phyloP scores from a whole-genome alignment of 1,284 basidiomycete species.

The Austropuccinia psidii region DNA sequence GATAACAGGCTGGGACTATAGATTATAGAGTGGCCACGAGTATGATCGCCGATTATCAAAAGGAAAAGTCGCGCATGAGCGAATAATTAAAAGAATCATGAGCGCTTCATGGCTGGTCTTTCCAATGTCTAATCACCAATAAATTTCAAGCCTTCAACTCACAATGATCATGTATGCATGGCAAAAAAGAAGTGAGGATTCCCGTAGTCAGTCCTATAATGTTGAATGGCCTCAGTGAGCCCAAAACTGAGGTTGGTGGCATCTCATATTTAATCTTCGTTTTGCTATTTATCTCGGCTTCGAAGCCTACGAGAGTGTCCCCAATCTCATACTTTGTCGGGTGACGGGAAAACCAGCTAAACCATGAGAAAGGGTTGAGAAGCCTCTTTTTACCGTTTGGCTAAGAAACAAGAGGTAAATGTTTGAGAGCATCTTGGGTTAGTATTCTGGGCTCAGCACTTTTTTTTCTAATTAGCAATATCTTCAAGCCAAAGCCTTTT shows the following conservation, averaged over 20 bases:
- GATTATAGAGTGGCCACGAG: neutral
- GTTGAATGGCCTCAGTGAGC: too few relatives aligned
- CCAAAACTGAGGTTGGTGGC: slow-evolving; percentile 3
- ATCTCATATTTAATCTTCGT: slow-evolving; percentile 8
- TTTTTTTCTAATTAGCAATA: neutral
- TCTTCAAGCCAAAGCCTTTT: neutral
- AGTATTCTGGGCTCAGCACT: too few relatives aligned
- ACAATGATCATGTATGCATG: slow-evolving; percentile 35
- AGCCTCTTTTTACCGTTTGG: neutral
- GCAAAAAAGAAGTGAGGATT: neutral
- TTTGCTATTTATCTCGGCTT: slow-evolving; percentile 22
- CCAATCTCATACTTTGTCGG: slow-evolving; percentile 17
- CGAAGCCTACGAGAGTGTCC: slow-evolving; percentile 13
- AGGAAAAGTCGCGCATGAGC: neutral
- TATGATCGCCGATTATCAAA: neutral
- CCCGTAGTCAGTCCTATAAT: slow-evolving; percentile 30
- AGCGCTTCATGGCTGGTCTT: neutral
- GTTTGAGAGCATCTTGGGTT: neutral
- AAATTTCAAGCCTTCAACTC: neutral
- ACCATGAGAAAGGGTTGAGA: neutral
- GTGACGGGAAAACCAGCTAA: neutral
- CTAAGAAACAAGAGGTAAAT: neutral
- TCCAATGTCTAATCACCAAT: neutral
- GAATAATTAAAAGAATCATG: neutral
- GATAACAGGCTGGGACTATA: slow-evolving; percentile 30